These are phyloP conservation scores for Aspergillus fischeri DNA, from an alignment of 2,329 filamentous ascomycete genomes.

Conservation along the genomic window DNA sequence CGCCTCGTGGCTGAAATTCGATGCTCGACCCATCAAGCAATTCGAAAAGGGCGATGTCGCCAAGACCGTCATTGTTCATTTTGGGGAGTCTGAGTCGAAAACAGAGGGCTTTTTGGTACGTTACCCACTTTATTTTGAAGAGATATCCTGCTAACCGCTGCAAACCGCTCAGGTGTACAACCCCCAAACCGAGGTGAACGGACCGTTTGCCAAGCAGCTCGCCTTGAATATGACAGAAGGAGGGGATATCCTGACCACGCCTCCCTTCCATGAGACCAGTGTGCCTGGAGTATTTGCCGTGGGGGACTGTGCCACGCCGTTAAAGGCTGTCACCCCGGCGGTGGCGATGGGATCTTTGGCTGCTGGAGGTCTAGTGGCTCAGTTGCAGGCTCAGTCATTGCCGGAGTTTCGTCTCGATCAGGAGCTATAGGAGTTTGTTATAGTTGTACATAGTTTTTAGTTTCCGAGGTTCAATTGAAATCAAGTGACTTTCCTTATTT, in stretches of 20 bases:
- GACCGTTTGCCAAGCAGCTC: background rate
- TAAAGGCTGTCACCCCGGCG: constrained; percentile 6
- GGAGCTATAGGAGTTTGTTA: background rate
- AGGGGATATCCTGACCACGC: constrained; percentile 31
- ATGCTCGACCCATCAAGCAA: background rate
- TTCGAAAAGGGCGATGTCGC: background rate
- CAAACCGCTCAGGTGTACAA: background rate
- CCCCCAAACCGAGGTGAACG: background rate
- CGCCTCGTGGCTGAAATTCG: background rate
- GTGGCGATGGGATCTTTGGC: constrained; percentile 4
- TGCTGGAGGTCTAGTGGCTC: background rate
- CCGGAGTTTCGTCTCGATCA: background rate
- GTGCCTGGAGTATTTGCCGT: constrained; percentile 52
- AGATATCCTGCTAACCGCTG: background rate
- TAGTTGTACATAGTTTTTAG: background rate
- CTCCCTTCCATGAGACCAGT: constrained; percentile 48
- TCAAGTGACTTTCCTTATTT: background rate
- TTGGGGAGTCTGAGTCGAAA: background rate
- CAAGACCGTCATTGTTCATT: constrained; percentile 3
- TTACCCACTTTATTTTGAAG: background rate
- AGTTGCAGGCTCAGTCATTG: background rate
- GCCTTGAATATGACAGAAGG: background rate
- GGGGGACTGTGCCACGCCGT: constrained; percentile 46
- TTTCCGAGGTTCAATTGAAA: background rate
- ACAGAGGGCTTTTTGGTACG: constrained; percentile 24